Evolutionary conservation across 495 filamentous ascomycete genomes (phyloP), one percentile per base, ranked within the genome.

Genomic region (Paragyromitra xinjiangensis): DNA sequence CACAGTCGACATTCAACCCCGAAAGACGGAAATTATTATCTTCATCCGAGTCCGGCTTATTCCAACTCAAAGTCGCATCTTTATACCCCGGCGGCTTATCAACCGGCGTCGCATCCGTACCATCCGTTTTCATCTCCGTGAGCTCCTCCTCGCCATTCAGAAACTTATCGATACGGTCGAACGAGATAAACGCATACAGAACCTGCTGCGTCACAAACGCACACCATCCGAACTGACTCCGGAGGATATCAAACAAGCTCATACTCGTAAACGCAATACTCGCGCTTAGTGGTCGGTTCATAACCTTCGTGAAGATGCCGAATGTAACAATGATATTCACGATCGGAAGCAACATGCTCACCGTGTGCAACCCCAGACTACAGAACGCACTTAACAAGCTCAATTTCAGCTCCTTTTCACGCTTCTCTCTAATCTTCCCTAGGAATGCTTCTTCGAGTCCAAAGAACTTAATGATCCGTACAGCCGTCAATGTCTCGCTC

Each of bases 1-100:
- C 84, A 65, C 88, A 89, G 64, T 86, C 79, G 22, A 88, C 77
- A 34, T 86, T 85, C 19, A 89, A 73, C 64, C 86, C 83, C 19
- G 84, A 83, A 24, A 89, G 81, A 11, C 81, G 66, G 59, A 89
- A 89, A 59, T 85, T 83, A 48, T 83, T 81, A 34, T 82, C 80
- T 24, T 67, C 63, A 4, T 75, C 80, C 1, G 80, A 82, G 29
- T 62, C 80, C 9, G 80, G 80, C 22, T 66, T 80, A 24, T 50
- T 75, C 80, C 80, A 82, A 53, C 75, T 80, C 44, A 82, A 44
- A 8, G 71, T 80, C 29, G 80, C 75, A 26, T 82, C 58, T 22
- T 69, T 75, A 56, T 75, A 75, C 26, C 65, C 65, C 9, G 79
- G 80, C 6, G 75, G 63, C 22, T 53, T 77, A 9, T 69, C 12